Percentiles rank a stretch among this genome's conserved stretches.
phyloP scores from a whole-genome alignment of 805 yeast species.

The Lipomyces lipofer region DNA sequence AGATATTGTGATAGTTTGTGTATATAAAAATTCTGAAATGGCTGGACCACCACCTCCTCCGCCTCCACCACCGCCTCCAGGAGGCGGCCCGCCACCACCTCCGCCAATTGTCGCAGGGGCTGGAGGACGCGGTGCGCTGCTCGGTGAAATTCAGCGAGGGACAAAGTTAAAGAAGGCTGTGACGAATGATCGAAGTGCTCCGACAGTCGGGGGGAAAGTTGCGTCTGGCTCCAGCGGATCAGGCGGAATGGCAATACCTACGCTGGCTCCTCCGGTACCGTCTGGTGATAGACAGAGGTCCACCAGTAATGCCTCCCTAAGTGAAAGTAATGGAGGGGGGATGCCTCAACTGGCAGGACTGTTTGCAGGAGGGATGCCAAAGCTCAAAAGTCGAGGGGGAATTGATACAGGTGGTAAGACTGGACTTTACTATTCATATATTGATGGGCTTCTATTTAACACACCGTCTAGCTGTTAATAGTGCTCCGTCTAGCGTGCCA shows the following conservation, averaged over 20 bases:
- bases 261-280: constrained; percentile 32
- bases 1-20: no score
- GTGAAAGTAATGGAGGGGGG: neutral
- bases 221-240: constrained; percentile 14
- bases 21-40: constrained; percentile 4
- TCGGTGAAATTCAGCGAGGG: constrained; percentile 84
- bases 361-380: constrained; percentile 80
- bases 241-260: constrained; percentile 16
- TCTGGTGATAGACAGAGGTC: constrained; percentile 9
- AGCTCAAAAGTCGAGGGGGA: constrained; percentile 52
- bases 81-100: constrained; percentile 30
- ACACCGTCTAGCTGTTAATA: neutral
- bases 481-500: no score
- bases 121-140: constrained; percentile 43
- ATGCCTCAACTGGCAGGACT: constrained; percentile 53
- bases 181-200: constrained; percentile 69
- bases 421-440: neutral
- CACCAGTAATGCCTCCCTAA: neutral
- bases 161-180: constrained; percentile 56
- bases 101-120: constrained; percentile 27
- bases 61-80: constrained; percentile 31
- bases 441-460: neutral
- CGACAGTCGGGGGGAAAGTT: constrained; percentile 47
- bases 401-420: constrained; percentile 33
- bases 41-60: constrained; percentile 33